Conservation (phyloP, 2,329 filamentous ascomycete genomes). For the Colletotrichum ledebouriae region DNA sequence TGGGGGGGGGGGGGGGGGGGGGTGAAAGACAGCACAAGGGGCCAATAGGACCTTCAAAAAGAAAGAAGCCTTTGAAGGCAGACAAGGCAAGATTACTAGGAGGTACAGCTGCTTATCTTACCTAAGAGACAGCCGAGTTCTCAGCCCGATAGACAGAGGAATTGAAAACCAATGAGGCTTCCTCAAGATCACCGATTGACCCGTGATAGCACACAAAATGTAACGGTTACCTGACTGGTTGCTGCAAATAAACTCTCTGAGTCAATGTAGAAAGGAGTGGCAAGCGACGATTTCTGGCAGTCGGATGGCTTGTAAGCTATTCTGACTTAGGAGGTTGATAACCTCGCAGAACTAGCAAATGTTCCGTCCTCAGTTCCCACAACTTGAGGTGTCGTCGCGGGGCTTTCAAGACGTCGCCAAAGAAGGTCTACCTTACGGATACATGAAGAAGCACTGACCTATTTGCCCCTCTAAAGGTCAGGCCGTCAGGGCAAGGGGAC, state of each 20-base stretch:
- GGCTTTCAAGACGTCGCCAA: constrained; percentile 25
- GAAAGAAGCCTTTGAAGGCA: constrained; percentile 1
- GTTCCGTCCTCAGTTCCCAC: constrained; percentile 5
- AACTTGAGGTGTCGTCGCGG: constrained; percentile 29
- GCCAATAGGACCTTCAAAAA: constrained; percentile 25
- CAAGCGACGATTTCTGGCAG: not conserved
- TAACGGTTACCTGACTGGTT: constrained; percentile 27
- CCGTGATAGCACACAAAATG: constrained; percentile 26
- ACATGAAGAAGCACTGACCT: constrained; percentile 24
- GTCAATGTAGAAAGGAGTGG: constrained; percentile 4
- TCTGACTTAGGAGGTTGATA: not conserved
- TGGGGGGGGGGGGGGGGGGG: not conserved
- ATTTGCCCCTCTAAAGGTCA: constrained; percentile 35
- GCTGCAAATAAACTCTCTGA: not conserved
- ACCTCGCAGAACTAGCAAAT: not conserved
- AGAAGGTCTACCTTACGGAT: not conserved
- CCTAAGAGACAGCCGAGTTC: constrained; percentile 8
- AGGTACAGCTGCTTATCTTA: constrained; percentile 28
- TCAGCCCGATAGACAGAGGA: constrained; percentile 24
- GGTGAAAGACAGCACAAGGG: not conserved
- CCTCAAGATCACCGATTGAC: constrained; percentile 6
- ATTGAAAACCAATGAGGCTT: constrained; percentile 33
- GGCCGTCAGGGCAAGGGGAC: constrained; percentile 32
- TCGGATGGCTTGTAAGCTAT: not conserved
- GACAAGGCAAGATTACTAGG: constrained; percentile 10